Evolutionary conservation across 2,329 filamentous ascomycete genomes (phyloP), one percentile per base, ranked within the genome.

Genomic region (Sphaerulina populicola): DNA sequence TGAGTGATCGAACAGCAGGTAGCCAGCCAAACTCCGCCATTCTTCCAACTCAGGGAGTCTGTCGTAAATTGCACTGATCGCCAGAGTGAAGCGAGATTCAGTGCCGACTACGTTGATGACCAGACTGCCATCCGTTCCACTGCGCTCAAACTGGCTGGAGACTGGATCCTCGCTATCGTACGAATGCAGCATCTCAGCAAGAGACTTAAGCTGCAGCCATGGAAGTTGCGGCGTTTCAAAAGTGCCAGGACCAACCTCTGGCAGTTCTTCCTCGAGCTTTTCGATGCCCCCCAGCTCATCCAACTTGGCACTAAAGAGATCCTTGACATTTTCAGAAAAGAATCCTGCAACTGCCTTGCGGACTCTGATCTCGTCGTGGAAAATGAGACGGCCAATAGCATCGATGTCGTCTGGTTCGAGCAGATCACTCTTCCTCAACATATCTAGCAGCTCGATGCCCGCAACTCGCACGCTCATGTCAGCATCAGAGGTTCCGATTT

Each of bases 391-490:
- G 38, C 90, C 90, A 42, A 97, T 81, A 3, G 82, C 79, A 66
- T 97, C 93, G 52, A 98, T 85, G 66, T 98, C 93, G 60, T 86
- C 81, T 0, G 91, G 90, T 60, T 97, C 90, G 1, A 98, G 77
- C 68, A 96, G 80, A 21, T 89, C 91, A 5, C 84, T 85, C 56
- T 88, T 82, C 49, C 91, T 83, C 50, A 98, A 77, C 21, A 84
- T 77, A 58, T 94, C 87, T 14, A 96, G 81, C 37, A 95, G 78
- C 47, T 87, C 81, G 43, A 98, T 85, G 7, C 88, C 85, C 6
- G 82, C 78, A 6, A 88, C 85, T 33, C 93, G 83, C 29, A 97
- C 88, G 47, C 77, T 78, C 11, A 85, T 74, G 60, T 98, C 93
- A 0, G 85, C 79, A 68, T 98, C 93, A 55, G 82, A 80, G 6